phyloP scores from a whole-genome alignment of 345 rosid species.

The Cardamine occulta region DNA sequence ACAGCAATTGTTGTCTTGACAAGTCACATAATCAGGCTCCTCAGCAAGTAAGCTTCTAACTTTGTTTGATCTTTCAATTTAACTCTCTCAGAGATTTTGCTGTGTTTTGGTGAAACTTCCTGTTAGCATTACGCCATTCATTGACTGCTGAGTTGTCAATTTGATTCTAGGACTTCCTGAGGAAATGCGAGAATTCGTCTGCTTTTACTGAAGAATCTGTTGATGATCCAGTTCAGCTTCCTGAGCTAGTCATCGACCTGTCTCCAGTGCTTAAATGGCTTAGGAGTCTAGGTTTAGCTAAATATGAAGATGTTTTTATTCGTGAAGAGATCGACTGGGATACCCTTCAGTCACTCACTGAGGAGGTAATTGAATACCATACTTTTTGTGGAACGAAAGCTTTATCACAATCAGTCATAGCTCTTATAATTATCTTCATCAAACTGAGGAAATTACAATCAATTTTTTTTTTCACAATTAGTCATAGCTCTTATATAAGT shows the following conservation, averaged over 20 bases:
- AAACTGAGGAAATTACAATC: too few species aligned
- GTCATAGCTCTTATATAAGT: too few species aligned
- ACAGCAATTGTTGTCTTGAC: constrained; percentile 83
- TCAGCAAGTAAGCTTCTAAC: constrained; percentile 50
- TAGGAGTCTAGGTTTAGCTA: constrained; percentile 61
- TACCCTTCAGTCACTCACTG: constrained; percentile 73
- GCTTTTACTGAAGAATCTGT: constrained; percentile 36
- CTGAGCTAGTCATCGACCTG: constrained; percentile 50
- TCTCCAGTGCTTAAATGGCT: constrained; percentile 77
- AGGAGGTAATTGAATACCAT: constrained; percentile 60
- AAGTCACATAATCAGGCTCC: constrained; percentile 44
- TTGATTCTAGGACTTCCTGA: constrained; percentile 47
- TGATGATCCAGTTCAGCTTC: constrained; percentile 49
- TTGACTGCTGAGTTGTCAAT: constrained; percentile 8
- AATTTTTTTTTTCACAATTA: too few species aligned
- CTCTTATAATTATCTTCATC: background rate
- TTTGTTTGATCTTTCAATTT: background rate
- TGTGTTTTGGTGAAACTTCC: background rate
- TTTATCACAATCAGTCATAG: background rate
- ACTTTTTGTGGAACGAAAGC: background rate
- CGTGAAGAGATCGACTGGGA: constrained; percentile 96
- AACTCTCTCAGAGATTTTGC: background rate
- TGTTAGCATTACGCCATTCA: background rate
- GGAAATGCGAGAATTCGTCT: constrained; percentile 33
- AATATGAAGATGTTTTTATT: constrained; percentile 67